These are phyloP conservation scores for Pseudocercospora crystallina DNA, from an alignment of 2,329 filamentous ascomycete species.

Conservation along the genomic window DNA sequence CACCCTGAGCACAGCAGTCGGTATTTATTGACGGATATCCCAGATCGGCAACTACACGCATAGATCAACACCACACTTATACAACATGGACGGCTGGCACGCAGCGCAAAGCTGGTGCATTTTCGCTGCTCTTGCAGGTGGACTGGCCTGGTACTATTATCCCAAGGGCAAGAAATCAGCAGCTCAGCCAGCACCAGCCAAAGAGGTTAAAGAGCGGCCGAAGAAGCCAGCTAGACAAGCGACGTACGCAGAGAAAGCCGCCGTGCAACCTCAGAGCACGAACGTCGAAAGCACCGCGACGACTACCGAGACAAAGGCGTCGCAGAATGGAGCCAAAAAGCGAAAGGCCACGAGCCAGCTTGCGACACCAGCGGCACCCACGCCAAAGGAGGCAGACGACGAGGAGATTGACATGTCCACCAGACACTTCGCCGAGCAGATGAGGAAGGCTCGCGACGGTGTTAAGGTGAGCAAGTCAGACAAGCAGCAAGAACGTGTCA, in stretches of 20 bases:
- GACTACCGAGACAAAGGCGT: background rate
- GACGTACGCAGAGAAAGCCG: slow-evolving; percentile 11
- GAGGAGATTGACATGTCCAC: slow-evolving; percentile 66
- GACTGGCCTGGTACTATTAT: slow-evolving; percentile 11
- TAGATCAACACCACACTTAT: background rate
- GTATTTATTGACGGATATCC: no score
- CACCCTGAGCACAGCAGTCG: no score
- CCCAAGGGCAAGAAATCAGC: slow-evolving; percentile 16
- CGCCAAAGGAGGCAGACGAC: slow-evolving; percentile 38
- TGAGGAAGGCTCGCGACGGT: slow-evolving; percentile 70
- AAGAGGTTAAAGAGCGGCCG: slow-evolving; percentile 7
- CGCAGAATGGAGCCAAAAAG: slow-evolving; percentile 32
- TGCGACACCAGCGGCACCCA: slow-evolving; percentile 21
- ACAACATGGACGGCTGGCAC: slow-evolving; percentile 4
- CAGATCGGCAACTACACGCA: no score
- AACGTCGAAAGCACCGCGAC: background rate
- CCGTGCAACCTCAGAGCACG: background rate
- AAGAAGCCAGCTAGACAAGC: slow-evolving; percentile 15
- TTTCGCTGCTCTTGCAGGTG: slow-evolving; percentile 3
- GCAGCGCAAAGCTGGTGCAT: slow-evolving; percentile 9
- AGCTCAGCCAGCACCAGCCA: slow-evolving; percentile 1
- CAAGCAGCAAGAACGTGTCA: slow-evolving; percentile 46
- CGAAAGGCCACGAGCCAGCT: slow-evolving; percentile 32
- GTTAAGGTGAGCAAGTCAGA: slow-evolving; percentile 63
- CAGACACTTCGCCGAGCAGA: slow-evolving; percentile 73